Base-by-base conservation (phyloP, 106 monocot genomes). In the Platanthera guangdongensis region DNA sequence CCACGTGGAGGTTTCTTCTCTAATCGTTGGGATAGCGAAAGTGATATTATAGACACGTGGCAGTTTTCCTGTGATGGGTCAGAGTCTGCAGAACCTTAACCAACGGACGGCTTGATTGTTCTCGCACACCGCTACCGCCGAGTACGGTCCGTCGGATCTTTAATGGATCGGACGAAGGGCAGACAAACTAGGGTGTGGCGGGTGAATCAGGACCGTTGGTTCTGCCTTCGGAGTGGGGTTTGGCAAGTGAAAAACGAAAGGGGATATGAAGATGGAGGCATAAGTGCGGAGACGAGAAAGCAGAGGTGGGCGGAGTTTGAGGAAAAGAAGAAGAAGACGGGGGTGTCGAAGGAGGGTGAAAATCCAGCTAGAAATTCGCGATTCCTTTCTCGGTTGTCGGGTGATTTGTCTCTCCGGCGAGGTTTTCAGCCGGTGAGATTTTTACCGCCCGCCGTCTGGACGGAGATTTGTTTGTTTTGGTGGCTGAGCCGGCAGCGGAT, bases 11-110 rank as follows among this genome's bases (percentile, higher is more conserved):
- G 51, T 51, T 51, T 51, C 18, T 6, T 9, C 18, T 4, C 49
- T 47, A 75, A 68, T 65, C 67, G 74, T 74, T 45, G 15, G 21
- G 25, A 52, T 74, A 52, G 70, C 55, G 69, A 13, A 18, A 70
- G 45, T 52, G 75, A 57, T 75, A 70, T 70, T 81, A 55, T 22
- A 5, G 48, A 75, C n/a, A 64, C 80, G 80, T 74, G 64, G 80
- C 52, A 63, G 70, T 70, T 11, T 6, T n/a, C 4, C 47, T 45
- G 70, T 39, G 14, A 47, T 25, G 70, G 70, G 47, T 70, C 70
- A 48, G 70, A 51, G 50, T 50, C 47, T 22, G 72, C 59, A 45
- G 47, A 49, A 5, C 50, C 45, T 4, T 8, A 47, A 0, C 4
- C 15, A 18, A 73, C 62, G 30, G 22, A 75, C 80, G 74, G 80